Percentiles rank a stretch among this genome's conserved stretches.
phyloP scores from a whole-genome alignment of 306 rosid genomes.

The Dryas alaskensis region DNA sequence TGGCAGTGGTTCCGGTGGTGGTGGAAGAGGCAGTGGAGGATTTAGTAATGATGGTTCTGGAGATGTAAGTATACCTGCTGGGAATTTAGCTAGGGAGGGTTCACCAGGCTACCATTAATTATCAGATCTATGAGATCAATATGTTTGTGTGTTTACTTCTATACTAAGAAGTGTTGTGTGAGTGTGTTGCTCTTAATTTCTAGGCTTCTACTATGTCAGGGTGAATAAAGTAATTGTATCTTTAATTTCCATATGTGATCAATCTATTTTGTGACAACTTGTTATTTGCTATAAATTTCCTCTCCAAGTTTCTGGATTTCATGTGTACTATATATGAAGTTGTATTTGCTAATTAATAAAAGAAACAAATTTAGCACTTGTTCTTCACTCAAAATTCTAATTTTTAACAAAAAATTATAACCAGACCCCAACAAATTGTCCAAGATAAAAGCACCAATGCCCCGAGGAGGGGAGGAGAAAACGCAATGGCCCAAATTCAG shows the following conservation, averaged over 20 bases:
- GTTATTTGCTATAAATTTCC: too few relatives aligned
- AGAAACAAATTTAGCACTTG: too few relatives aligned
- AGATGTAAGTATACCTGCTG: background rate
- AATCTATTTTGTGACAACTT: too few relatives aligned
- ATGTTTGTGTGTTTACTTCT: background rate
- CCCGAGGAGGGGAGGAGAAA: too few relatives aligned
- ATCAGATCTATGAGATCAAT: background rate
- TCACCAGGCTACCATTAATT: background rate
- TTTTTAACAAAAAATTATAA: too few relatives aligned
- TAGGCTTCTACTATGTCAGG: background rate
- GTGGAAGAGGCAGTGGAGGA: conserved; percentile 29
- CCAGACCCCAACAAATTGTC: too few relatives aligned
- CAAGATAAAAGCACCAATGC: too few relatives aligned
- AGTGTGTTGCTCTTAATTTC: background rate
- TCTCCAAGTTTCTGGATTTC: too few relatives aligned
- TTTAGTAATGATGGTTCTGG: background rate
- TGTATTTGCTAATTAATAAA: too few relatives aligned
- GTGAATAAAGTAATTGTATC: background rate
- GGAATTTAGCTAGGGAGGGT: background rate
- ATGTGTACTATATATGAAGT: too few relatives aligned
- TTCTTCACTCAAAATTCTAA: too few relatives aligned
- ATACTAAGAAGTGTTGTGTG: background rate
- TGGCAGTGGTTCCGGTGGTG: background rate
- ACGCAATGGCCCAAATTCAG: too few relatives aligned
- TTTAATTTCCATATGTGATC: background rate